Evolutionary conservation across 148 eudicot genomes (phyloP).

Genomic region (Dysphania ambrosioides): DNA sequence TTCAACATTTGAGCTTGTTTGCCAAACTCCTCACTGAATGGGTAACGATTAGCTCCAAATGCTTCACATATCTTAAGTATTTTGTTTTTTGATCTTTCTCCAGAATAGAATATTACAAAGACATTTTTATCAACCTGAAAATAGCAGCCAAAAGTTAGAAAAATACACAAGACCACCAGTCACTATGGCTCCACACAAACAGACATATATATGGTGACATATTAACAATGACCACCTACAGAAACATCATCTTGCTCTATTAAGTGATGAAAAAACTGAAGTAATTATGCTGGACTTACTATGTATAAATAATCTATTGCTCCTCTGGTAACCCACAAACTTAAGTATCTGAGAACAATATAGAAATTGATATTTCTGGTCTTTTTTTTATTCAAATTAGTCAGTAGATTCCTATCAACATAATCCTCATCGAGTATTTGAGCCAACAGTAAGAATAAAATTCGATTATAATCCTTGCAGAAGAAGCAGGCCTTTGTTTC

Average conservation of each 20-base stretch:
- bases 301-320: neutral
- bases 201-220: too few species aligned
- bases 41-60: constrained; percentile 93
- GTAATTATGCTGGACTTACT: too few species aligned
- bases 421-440: neutral
- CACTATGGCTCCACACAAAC: neutral
- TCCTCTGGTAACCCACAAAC: neutral
- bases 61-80: constrained; percentile 92
- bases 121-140: constrained; percentile 95
- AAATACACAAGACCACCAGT: neutral
- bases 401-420: neutral
- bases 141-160: constrained; percentile 8
- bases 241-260: neutral
- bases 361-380: neutral
- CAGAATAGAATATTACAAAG: constrained; percentile 81
- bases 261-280: too few species aligned
- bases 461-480: neutral
- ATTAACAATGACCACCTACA: neutral
- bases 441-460: neutral
- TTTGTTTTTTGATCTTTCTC: constrained; percentile 86
- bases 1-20: constrained; percentile 79
- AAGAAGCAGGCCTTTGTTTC: neutral
- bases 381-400: neutral
- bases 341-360: neutral
- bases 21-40: constrained; percentile 71